Percentiles rank a stretch among this genome's conserved stretches.
Evolutionary conservation across 306 rosid genomes (phyloP).

Genomic region (Gastrolobium villosum): DNA sequence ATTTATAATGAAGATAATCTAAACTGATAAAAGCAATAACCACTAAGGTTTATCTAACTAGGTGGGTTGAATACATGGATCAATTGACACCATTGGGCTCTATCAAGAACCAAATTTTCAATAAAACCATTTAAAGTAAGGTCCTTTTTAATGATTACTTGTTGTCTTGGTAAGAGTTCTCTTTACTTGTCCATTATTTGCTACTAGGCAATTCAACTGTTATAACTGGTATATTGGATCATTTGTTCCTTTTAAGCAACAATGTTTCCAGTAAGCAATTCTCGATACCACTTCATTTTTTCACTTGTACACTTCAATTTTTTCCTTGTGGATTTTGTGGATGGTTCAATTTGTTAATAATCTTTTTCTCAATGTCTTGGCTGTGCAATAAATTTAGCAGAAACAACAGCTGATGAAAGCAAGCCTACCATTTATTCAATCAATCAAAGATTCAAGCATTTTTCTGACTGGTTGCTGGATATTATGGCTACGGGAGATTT

Average conservation of each 20-base stretch:
- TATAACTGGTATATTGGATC: constrained; percentile 16
- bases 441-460: constrained; percentile 84
- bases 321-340: constrained; percentile 10
- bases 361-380: constrained; percentile 30
- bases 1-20: constrained; percentile 26
- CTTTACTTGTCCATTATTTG: constrained; percentile 23
- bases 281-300: neutral
- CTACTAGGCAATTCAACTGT: constrained; percentile 5
- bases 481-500: constrained; percentile 90
- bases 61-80: constrained; percentile 36
- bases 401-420: constrained; percentile 64
- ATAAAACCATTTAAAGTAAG: neutral
- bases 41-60: constrained; percentile 16
- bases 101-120: constrained; percentile 21
- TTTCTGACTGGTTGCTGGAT: constrained; percentile 94
- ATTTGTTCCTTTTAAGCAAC: constrained; percentile 31
- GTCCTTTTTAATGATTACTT: constrained; percentile 26
- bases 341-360: constrained; percentile 19
- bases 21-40: neutral
- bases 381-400: constrained; percentile 54
- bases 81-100: constrained; percentile 19
- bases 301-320: neutral
- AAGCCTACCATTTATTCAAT: constrained; percentile 70
- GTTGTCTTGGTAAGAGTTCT: constrained; percentile 31
- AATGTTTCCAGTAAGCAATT: constrained; percentile 16